These are phyloP conservation scores for Cercospora sesami DNA, from an alignment of 2,329 filamentous ascomycete genomes.

Conservation along the genomic window DNA sequence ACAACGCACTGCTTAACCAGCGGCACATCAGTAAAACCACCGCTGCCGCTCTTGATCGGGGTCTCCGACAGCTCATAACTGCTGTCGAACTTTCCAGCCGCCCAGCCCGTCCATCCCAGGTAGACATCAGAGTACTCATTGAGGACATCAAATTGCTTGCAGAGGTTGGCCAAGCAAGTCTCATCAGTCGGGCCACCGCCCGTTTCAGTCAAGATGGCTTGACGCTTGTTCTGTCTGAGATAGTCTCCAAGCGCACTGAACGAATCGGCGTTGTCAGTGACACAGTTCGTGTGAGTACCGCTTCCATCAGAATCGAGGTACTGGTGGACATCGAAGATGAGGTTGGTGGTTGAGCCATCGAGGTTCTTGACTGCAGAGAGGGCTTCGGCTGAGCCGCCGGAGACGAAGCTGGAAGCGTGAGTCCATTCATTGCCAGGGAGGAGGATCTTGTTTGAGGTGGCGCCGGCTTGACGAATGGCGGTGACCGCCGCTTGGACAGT, in stretches of 20 bases:
- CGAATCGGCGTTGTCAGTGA: conserved; percentile 38
- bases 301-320: conserved; percentile 45
- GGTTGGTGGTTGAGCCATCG: conserved; percentile 36
- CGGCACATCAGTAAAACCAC: conserved; percentile 31
- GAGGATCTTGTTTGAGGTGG: conserved; percentile 61
- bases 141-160: conserved; percentile 38
- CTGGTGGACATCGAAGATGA: conserved; percentile 47
- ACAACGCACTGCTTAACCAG: conserved; percentile 35
- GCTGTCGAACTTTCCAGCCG: conserved; percentile 36
- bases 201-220: conserved; percentile 46
- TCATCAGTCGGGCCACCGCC: conserved; percentile 42
- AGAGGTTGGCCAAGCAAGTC: conserved; percentile 40
- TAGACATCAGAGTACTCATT: conserved; percentile 37
- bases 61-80: conserved; percentile 36
- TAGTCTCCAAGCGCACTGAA: conserved; percentile 42
- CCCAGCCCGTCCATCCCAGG: conserved; percentile 39
- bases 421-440: conserved; percentile 61
- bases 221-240: conserved; percentile 41
- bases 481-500: conserved; percentile 64
- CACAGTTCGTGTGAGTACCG: conserved; percentile 41
- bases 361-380: conserved; percentile 33
- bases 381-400: conserved; percentile 34
- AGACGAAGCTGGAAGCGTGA: conserved; percentile 30
- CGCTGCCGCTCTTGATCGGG: conserved; percentile 26
- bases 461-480: conserved; percentile 63